Base-by-base conservation (phyloP, 352 stramenopile genomes). In the Phytophthora cajani region DNA sequence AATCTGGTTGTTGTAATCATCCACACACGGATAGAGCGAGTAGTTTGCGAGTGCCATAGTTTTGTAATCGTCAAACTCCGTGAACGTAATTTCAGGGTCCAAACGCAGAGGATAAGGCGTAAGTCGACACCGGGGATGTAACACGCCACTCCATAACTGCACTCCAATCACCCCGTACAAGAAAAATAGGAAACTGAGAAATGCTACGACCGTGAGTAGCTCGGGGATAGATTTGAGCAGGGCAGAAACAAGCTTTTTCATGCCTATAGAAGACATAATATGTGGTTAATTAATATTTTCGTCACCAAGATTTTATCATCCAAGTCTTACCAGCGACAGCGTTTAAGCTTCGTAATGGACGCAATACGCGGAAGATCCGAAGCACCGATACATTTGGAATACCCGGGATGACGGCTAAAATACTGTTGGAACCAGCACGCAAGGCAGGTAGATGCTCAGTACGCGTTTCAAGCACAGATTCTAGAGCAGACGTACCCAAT, bases 101-200 rank as follows among this genome's bases (percentile, higher is more conserved):
- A 92, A 72, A 1, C 58, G 75, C 16, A 97, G 65, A 1, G 89
- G 88, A 63, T 74, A 86, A 2, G 87, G 87, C 16, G 87, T 96
- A 1, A 96, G 65, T 16, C 85, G 82, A 67, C 88, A 97, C 2
- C 85, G 69, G 4, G 79, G 59, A 50, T 92, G 86, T 5, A 93
- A 62, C 33, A 86, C 81, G 0, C 85, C 90, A 38, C 80, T 86
- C 74, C 87, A 97, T 2, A 97, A 49, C 71, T 97, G 87, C 6
- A 97, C 75, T 1, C 84, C 91, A 51, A 97, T 77, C 4, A 97
- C 90, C 3, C 82, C 88, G 53, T 97, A 97, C 21, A 97, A 60
- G 32, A 94, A 92, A 55, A 96, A 97, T 2, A 95, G 52, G 57
- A 97, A 97, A 1, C 52, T 75, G n/a, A 94, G 72, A 62, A 97